Evolutionary conservation across 2,329 filamentous ascomycete genomes (phyloP).

Genomic region (Trichoderma sp.): DNA sequence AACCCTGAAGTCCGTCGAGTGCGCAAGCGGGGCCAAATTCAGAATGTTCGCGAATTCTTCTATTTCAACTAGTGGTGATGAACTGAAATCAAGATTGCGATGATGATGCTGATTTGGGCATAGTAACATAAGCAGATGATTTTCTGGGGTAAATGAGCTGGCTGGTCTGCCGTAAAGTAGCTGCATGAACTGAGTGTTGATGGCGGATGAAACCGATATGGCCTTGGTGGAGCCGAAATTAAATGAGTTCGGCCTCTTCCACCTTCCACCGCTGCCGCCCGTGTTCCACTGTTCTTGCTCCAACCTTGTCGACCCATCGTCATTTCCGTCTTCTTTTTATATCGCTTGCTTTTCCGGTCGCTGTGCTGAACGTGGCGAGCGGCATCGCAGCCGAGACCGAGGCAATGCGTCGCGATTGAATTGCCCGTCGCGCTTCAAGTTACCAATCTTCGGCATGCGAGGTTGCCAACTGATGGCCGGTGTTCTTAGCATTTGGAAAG

Average conservation of each 20-base stretch:
- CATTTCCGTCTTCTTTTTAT: slow-evolving; percentile 15
- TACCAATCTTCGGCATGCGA: slow-evolving; percentile 3
- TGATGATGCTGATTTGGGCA: slow-evolving; percentile 26
- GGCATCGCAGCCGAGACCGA: not conserved
- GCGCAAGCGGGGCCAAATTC: slow-evolving; percentile 18
- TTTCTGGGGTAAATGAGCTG: slow-evolving; percentile 23
- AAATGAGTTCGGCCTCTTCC: slow-evolving; percentile 24
- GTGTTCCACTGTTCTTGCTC: slow-evolving; percentile 20
- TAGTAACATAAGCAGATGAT: slow-evolving; percentile 20
- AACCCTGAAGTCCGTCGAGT: slow-evolving; percentile 23
- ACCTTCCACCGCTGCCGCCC: slow-evolving; percentile 21
- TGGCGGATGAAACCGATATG: slow-evolving; percentile 11
- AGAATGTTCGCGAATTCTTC: slow-evolving; percentile 18
- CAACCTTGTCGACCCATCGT: slow-evolving; percentile 16
- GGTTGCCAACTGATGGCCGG: not conserved
- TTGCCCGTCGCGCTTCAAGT: not conserved
- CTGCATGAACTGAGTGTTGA: slow-evolving; percentile 16
- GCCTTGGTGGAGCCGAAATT: slow-evolving; percentile 21
- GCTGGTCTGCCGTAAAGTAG: slow-evolving; percentile 16
- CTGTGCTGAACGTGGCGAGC: not conserved
- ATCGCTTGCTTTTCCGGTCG: slow-evolving; percentile 1
- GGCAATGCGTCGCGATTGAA: not conserved
- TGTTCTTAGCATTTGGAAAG: not conserved
- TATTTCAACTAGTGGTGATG: slow-evolving; percentile 22
- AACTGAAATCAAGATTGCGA: slow-evolving; percentile 13